These are phyloP conservation scores for Cryphonectria parasitica DNA, from an alignment of 2,329 filamentous ascomycete species.

Conservation along the genomic window DNA sequence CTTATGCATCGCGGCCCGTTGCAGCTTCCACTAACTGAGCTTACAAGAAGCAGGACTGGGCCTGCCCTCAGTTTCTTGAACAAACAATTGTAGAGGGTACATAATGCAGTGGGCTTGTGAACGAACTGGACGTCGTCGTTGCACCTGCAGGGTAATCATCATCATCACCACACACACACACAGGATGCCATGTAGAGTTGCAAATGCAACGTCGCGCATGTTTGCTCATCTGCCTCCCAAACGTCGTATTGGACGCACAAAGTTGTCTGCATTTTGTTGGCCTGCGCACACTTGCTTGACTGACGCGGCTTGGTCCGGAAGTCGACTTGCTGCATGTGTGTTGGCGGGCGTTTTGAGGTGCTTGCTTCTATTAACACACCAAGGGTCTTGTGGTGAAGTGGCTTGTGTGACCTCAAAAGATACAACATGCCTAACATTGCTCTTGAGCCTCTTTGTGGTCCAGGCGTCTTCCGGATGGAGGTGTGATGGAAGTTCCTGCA, in stretches of 20 bases:
- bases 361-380: neutral
- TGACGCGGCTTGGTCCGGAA: neutral
- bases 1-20: neutral
- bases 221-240: conserved; percentile 2
- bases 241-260: neutral
- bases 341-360: neutral
- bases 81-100: neutral
- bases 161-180: neutral
- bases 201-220: conserved; percentile 13
- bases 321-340: neutral
- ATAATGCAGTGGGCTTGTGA: neutral
- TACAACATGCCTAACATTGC: neutral
- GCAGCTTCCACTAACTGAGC: neutral
- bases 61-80: neutral
- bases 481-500: neutral
- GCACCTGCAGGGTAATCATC: neutral
- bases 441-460: neutral
- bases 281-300: neutral
- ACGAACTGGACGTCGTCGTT: neutral
- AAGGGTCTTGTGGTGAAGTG: neutral
- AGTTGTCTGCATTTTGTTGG: neutral
- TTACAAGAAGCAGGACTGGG: neutral
- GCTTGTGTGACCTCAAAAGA: neutral
- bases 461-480: neutral
- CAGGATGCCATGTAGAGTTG: neutral